Evolutionary conservation across 1,284 basidiomycete genomes (phyloP).

Genomic region (Boletellus deceptivus): DNA sequence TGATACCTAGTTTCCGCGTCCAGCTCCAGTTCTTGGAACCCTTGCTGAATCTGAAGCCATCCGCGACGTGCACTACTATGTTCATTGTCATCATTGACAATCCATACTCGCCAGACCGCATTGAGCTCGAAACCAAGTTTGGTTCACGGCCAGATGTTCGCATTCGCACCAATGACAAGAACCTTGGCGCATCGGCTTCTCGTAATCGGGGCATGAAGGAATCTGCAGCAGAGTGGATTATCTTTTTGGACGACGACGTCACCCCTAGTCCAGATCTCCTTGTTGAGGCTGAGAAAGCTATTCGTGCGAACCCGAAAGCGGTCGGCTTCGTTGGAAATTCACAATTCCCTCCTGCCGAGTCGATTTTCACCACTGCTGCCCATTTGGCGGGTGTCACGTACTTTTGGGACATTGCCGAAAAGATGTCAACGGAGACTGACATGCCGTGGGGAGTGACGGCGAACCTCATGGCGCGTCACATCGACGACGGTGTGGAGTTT

Average conservation of each 20-base stretch:
- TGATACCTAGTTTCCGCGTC: slow-evolving; percentile 59
- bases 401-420: slow-evolving; percentile 61
- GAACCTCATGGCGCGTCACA: slow-evolving; percentile 50
- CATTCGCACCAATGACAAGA: slow-evolving; percentile 26
- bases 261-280: slow-evolving; percentile 45
- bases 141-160: slow-evolving; percentile 22
- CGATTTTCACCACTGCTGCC: slow-evolving; percentile 51
- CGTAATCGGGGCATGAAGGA: slow-evolving; percentile 30
- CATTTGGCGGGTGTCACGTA: slow-evolving; percentile 57
- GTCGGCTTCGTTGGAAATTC: slow-evolving; percentile 55
- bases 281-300: slow-evolving; percentile 44
- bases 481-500: slow-evolving; percentile 45
- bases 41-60: slow-evolving; percentile 44
- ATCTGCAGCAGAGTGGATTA: slow-evolving; percentile 29
- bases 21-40: slow-evolving; percentile 41
- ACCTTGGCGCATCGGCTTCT: slow-evolving; percentile 38
- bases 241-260: slow-evolving; percentile 61
- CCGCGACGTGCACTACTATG: slow-evolving; percentile 44
- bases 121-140: slow-evolving; percentile 24
- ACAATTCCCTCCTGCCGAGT: slow-evolving; percentile 47
- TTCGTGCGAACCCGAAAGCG: slow-evolving; percentile 45
- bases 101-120: slow-evolving; percentile 41
- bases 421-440: slow-evolving; percentile 39
- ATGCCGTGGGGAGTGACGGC: slow-evolving; percentile 66
- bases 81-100: slow-evolving; percentile 61